Evolutionary conservation across 1,284 basidiomycete species (phyloP).

Genomic region (Heterobasidion parviporum): DNA sequence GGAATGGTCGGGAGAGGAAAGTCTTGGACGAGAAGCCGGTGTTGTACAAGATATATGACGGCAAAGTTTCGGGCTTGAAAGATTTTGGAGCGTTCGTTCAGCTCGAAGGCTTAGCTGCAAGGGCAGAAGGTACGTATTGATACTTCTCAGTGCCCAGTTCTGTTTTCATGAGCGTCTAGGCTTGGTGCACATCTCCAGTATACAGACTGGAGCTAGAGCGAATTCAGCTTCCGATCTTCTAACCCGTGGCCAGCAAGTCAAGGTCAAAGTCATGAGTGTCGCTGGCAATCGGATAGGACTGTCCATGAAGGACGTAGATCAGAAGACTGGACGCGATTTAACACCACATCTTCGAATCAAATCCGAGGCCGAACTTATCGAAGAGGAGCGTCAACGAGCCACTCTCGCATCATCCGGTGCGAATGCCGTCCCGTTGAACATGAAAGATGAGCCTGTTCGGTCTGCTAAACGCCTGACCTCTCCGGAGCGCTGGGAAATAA

Average conservation of each 20-base stretch:
- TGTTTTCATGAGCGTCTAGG: constrained; percentile 37
- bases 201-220: constrained; percentile 76
- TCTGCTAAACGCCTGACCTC: constrained; percentile 91
- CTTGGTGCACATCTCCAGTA: constrained; percentile 93
- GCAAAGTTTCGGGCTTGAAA: constrained; percentile 79
- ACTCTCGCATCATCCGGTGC: constrained; percentile 57
- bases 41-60: constrained; percentile 92
- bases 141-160: neutral
- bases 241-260: constrained; percentile 78
- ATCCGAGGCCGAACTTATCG: constrained; percentile 81
- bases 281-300: constrained; percentile 77
- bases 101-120: constrained; percentile 80
- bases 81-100: constrained; percentile 95
- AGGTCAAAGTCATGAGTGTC: constrained; percentile 94
- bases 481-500: constrained; percentile 98
- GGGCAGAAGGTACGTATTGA: constrained; percentile 73
- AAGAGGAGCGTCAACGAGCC: constrained; percentile 64
- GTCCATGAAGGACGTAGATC: constrained; percentile 98
- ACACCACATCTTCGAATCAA: constrained; percentile 92
- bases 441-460: constrained; percentile 47
- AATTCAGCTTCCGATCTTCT: constrained; percentile 86
- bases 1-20: constrained; percentile 25
- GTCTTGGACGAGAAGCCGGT: constrained; percentile 76
- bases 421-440: constrained; percentile 59
- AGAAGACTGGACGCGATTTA: constrained; percentile 81